Conservation (phyloP, 2,329 filamentous ascomycete genomes). For the Xylariomycetidae sp. region DNA sequence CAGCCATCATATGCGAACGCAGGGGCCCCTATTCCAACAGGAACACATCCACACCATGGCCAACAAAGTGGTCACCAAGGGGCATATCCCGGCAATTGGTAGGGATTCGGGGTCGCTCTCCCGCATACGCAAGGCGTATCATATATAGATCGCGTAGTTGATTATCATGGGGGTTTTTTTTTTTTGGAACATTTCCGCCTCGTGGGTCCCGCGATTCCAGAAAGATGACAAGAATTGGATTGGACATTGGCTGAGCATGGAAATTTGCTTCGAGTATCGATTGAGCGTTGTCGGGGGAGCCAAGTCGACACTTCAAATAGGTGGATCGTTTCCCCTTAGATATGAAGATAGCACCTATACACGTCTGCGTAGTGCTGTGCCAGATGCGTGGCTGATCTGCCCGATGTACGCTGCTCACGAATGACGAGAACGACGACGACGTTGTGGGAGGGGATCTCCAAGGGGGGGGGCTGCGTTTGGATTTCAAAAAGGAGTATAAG, state of each 20-base stretch:
- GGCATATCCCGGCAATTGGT: conserved; percentile 31
- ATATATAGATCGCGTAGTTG: conserved; percentile 14
- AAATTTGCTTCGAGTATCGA: background rate
- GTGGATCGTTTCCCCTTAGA: conserved; percentile 1
- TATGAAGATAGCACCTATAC: conserved; percentile 1
- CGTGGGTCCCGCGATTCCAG: background rate
- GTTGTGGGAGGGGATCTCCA: too few species aligned
- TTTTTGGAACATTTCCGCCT: conserved; percentile 11
- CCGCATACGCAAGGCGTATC: conserved; percentile 11
- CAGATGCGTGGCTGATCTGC: too few species aligned
- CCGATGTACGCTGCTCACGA: conserved; percentile 15
- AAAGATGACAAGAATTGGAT: background rate
- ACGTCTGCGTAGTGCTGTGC: conserved; percentile 5
- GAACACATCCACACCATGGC: conserved; percentile 22
- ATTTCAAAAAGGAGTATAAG: too few species aligned
- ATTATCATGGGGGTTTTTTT: conserved; percentile 9
- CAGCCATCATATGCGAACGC: conserved; percentile 25
- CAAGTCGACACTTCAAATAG: background rate
- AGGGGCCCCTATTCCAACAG: conserved; percentile 19
- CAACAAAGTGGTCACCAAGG: conserved; percentile 24
- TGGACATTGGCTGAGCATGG: background rate
- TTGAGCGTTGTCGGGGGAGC: too few species aligned
- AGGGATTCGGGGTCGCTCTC: conserved; percentile 3
- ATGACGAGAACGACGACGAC: conserved; percentile 13
- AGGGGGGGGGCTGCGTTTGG: too few species aligned